These are phyloP conservation scores for Aspergillus puulaauensis DNA, from an alignment of 2,329 filamentous ascomycete genomes.

Conservation along the genomic window DNA sequence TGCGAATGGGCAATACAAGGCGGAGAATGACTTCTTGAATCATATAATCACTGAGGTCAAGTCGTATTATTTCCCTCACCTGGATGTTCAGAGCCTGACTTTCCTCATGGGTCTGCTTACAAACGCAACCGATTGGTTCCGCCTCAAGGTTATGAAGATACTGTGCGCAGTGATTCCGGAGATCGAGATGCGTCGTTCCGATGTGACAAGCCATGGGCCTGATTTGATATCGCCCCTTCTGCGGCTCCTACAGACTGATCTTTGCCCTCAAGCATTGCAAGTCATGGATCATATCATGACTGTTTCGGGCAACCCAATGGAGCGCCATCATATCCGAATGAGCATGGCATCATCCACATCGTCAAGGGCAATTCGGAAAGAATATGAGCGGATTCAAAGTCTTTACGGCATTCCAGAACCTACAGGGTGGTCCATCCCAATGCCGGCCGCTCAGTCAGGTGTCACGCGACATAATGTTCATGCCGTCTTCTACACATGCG, in stretches of 20 bases:
- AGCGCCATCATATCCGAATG: slow-evolving; percentile 93
- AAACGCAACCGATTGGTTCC: slow-evolving; percentile 86
- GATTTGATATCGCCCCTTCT: slow-evolving; percentile 93
- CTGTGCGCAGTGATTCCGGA: slow-evolving; percentile 81
- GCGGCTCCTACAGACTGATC: slow-evolving; percentile 85
- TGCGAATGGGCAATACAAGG: slow-evolving; percentile 64
- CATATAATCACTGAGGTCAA: slow-evolving; percentile 73
- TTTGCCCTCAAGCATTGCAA: slow-evolving; percentile 86
- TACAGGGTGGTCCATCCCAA: slow-evolving; percentile 92
- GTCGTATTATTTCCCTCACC: slow-evolving; percentile 74
- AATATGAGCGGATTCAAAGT: slow-evolving; percentile 91
- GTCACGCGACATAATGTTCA: slow-evolving; percentile 89
- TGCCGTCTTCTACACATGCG: slow-evolving; percentile 92
- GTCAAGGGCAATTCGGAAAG: slow-evolving; percentile 81
- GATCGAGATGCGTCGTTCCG: slow-evolving; percentile 88
- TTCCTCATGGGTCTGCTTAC: slow-evolving; percentile 90
- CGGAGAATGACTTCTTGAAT: slow-evolving; percentile 71
- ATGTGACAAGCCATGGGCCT: slow-evolving; percentile 86
- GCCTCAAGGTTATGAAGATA: slow-evolving; percentile 88
- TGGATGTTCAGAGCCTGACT: slow-evolving; percentile 81
- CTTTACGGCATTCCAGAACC: slow-evolving; percentile 95
- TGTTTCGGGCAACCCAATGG: slow-evolving; percentile 87
- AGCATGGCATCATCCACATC: slow-evolving; percentile 86
- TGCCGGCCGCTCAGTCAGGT: slow-evolving; percentile 85
- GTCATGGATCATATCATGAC: slow-evolving; percentile 95